Percentiles rank a stretch among this genome's conserved stretches.
Evolutionary conservation across 2,329 filamentous ascomycete species (phyloP).

Genomic region (Diplodia corticola): DNA sequence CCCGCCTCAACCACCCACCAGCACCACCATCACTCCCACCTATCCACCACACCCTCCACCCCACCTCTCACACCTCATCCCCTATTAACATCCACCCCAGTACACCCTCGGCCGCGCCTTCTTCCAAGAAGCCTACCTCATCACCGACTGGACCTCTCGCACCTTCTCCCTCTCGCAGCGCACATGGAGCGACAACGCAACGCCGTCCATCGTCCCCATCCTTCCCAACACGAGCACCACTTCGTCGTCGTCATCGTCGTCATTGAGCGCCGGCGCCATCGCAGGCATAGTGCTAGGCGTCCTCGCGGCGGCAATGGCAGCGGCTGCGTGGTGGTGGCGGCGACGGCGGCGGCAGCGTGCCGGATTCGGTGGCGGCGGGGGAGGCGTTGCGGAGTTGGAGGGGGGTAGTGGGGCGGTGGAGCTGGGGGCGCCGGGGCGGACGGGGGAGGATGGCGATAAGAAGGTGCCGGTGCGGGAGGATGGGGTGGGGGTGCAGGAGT

Average conservation of each 20-base stretch:
- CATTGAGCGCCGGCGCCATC: background rate
- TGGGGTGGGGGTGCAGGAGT: too few relatives aligned
- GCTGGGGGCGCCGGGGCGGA: too few relatives aligned
- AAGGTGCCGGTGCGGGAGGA: too few relatives aligned
- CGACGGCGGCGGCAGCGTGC: background rate
- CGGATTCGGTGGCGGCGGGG: background rate
- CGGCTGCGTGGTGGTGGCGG: background rate
- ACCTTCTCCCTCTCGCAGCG: slow-evolving; percentile 39
- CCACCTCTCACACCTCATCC: too few relatives aligned
- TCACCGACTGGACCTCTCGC: slow-evolving; percentile 34
- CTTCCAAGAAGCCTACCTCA: slow-evolving; percentile 34
- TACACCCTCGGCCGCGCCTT: slow-evolving; percentile 30
- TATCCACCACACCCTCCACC: too few relatives aligned
- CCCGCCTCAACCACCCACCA: too few relatives aligned
- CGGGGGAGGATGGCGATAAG: too few relatives aligned
- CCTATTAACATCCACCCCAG: slow-evolving; percentile 25
- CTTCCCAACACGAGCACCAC: background rate
- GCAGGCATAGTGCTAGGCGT: background rate
- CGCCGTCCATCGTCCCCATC: background rate
- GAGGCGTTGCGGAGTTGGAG: too few relatives aligned
- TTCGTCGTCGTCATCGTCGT: background rate
- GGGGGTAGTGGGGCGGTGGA: too few relatives aligned
- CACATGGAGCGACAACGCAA: background rate
- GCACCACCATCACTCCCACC: too few relatives aligned
- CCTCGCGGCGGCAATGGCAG: background rate